Evolutionary conservation across 2,329 filamentous ascomycete species (phyloP).

Genomic region (Penicillium corylophilum): DNA sequence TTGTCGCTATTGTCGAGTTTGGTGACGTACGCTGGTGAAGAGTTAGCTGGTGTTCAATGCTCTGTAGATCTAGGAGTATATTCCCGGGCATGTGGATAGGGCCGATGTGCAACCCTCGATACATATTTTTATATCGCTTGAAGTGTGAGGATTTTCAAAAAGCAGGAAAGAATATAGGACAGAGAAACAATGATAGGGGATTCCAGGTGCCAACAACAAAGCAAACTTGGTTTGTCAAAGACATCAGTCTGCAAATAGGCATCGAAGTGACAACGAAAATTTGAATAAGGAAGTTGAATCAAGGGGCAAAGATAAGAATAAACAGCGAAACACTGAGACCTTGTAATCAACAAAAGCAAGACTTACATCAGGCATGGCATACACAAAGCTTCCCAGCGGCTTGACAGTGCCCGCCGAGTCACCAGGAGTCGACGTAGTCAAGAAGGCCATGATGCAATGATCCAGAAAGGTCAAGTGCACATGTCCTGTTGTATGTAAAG

Average conservation of each 20-base stretch:
- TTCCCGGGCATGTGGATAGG: background rate
- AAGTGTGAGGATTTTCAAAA: no score
- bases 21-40: slow-evolving; percentile 38
- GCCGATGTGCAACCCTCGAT: background rate
- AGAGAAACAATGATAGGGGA: background rate
- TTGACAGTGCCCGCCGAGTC: slow-evolving; percentile 41
- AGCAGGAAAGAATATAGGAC: no score
- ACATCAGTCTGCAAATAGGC: background rate
- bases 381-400: slow-evolving; percentile 84
- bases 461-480: slow-evolving; percentile 57
- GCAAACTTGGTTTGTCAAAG: background rate
- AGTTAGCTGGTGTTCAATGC: slow-evolving; percentile 8
- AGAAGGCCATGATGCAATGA: slow-evolving; percentile 56
- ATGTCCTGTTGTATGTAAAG: slow-evolving; percentile 58
- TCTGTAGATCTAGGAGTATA: background rate
- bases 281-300: background rate
- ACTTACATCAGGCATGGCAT: slow-evolving; percentile 83
- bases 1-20: slow-evolving; percentile 66
- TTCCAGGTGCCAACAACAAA: background rate
- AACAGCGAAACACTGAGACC: background rate
- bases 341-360: background rate
- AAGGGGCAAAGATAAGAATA: background rate
- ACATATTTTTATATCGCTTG: background rate
- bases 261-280: background rate
- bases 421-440: slow-evolving; percentile 54